phyloP scores from a whole-genome alignment of 768 basidiomycete species.

The Cyclocybe cylindracea region DNA sequence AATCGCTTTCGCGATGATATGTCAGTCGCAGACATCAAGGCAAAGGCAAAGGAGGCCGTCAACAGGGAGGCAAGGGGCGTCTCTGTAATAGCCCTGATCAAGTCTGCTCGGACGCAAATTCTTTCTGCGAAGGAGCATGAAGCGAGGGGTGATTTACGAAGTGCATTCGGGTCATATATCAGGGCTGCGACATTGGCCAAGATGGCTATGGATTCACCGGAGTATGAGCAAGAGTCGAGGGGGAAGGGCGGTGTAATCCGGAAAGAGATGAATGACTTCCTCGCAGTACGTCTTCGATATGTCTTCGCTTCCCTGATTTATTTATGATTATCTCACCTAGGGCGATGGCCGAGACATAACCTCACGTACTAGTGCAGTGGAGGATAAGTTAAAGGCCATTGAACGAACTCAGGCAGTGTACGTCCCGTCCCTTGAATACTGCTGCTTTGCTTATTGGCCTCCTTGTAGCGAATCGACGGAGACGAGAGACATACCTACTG shows the following conservation, averaged over 20 bases:
- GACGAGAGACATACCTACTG: constrained; percentile 41
- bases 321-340: constrained; percentile 18
- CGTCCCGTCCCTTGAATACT: constrained; percentile 16
- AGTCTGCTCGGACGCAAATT: constrained; percentile 59
- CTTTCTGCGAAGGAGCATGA: constrained; percentile 53
- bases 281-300: constrained; percentile 48
- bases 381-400: constrained; percentile 48
- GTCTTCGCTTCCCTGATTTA: constrained; percentile 5
- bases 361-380: constrained; percentile 37
- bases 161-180: constrained; percentile 59
- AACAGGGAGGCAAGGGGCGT: constrained; percentile 56
- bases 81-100: constrained; percentile 62
- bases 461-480: constrained; percentile 15
- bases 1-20: constrained; percentile 31
- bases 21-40: constrained; percentile 44
- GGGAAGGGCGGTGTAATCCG: constrained; percentile 53
- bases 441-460: constrained; percentile 8
- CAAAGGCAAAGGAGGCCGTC: constrained; percentile 46
- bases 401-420: constrained; percentile 36
- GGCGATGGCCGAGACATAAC: constrained; percentile 40
- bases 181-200: constrained; percentile 60
- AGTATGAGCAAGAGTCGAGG: constrained; percentile 52
- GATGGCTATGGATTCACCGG: constrained; percentile 59
- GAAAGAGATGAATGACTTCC: constrained; percentile 66
- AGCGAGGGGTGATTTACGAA: constrained; percentile 57